Conservation (phyloP, 345 rosid genomes). For the Populus simonii region DNA sequence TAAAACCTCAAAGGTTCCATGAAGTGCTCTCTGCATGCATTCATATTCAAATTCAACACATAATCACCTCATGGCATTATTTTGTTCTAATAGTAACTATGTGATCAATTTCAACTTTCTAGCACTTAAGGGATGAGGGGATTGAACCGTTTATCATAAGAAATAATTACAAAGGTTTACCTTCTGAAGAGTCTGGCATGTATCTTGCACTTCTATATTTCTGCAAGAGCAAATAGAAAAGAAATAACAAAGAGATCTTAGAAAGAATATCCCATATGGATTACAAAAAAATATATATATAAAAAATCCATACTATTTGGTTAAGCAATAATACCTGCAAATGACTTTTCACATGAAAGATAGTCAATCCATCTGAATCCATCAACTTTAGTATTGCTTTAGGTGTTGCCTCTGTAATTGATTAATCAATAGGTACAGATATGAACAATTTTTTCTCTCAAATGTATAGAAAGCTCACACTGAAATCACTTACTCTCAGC, state of each 20-base stretch:
- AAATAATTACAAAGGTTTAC: conserved; percentile 30
- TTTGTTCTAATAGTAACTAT: no score
- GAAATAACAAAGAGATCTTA: background rate
- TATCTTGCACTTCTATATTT: conserved; percentile 87
- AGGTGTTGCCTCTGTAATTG: conserved; percentile 72
- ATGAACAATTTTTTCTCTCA: background rate
- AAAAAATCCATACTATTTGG: background rate
- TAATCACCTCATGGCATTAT: background rate
- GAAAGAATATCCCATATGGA: background rate
- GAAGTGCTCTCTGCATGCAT: background rate
- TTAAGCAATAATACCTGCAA: conserved; percentile 55
- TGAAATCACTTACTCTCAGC: conserved; percentile 53
- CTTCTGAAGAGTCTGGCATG: conserved; percentile 66
- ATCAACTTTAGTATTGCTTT: conserved; percentile 86
- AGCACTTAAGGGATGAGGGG: background rate
- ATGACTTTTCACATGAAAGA: conserved; percentile 96
- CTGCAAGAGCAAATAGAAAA: conserved; percentile 31
- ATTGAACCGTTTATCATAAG: conserved; percentile 3
- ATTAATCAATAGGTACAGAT: background rate
- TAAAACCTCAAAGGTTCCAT: background rate
- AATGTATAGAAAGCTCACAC: background rate
- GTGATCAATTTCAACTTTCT: background rate
- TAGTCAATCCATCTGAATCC: conserved; percentile 84
- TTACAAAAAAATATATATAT: background rate
- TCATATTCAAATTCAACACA: background rate